A percentile compares a stretch with the other conserved stretches of the same genome.
These are phyloP conservation scores for Chalaropsis ovoidea DNA, from an alignment of 2,329 filamentous ascomycete genomes.

Conservation along the genomic window DNA sequence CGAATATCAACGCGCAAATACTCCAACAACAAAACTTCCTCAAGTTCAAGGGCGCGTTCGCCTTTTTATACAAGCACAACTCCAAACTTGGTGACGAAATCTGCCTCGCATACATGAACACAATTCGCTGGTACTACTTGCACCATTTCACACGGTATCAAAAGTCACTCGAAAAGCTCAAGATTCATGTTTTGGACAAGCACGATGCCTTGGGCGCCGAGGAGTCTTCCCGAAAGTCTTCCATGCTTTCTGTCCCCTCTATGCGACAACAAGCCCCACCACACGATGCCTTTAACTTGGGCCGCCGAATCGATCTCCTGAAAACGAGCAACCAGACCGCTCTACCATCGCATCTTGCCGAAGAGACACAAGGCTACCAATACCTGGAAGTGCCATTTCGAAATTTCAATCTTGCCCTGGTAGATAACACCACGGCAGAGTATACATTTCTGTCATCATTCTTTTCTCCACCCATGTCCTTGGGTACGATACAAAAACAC, in stretches of 20 bases:
- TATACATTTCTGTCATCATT: conserved; percentile 89
- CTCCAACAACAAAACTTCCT: conserved; percentile 90
- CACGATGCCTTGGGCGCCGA: conserved; percentile 76
- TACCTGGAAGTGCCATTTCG: conserved; percentile 86
- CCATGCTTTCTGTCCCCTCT: conserved; percentile 40
- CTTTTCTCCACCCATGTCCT: conserved; percentile 68
- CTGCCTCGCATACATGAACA: conserved; percentile 87
- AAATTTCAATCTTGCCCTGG: conserved; percentile 84
- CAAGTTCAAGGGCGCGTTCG: conserved; percentile 76
- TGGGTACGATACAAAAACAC: conserved; percentile 66
- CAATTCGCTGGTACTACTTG: conserved; percentile 96
- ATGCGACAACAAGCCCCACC: conserved; percentile 42
- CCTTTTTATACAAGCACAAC: conserved; percentile 75
- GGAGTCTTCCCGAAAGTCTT: conserved; percentile 49
- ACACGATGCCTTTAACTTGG: conserved; percentile 83
- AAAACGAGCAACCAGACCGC: conserved; percentile 63
- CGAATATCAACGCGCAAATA: conserved; percentile 93
- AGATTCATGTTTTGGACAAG: conserved; percentile 71
- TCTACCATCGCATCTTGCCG: conserved; percentile 76
- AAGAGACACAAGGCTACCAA: conserved; percentile 77
- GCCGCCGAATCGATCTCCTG: conserved; percentile 73
- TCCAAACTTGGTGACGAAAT: conserved; percentile 80
- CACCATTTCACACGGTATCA: conserved; percentile 86
- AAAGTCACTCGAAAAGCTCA: conserved; percentile 72
- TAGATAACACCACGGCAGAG: conserved; percentile 90